Conservation (phyloP, 2,329 filamentous ascomycete species). For the Camillea tinctor region DNA sequence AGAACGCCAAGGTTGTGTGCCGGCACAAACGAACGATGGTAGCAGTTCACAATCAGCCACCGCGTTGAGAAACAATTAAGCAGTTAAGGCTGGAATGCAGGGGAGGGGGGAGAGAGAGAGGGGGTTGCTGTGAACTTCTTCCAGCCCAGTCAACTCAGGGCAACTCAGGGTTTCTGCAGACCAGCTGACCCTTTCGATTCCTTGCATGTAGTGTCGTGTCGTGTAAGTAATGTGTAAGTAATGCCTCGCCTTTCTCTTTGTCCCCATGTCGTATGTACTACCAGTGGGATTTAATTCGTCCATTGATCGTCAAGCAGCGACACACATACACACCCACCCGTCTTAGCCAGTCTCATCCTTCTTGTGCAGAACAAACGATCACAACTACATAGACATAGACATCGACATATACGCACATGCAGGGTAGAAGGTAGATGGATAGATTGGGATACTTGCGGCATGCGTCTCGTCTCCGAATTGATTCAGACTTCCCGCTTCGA, state of each 20-base stretch:
- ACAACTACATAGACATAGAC: neutral
- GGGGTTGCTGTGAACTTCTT: slow-evolving; percentile 13
- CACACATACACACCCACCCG: neutral
- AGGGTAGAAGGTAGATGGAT: neutral
- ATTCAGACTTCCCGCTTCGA: neutral
- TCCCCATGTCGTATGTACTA: neutral
- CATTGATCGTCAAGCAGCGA: neutral
- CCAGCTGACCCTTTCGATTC: slow-evolving; percentile 22
- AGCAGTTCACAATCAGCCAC: slow-evolving; percentile 1
- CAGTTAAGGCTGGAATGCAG: slow-evolving; percentile 28
- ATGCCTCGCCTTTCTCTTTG: neutral
- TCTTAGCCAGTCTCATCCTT: neutral
- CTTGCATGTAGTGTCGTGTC: slow-evolving; percentile 17
- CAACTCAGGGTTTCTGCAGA: slow-evolving; percentile 19
- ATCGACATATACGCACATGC: neutral
- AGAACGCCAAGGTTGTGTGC: slow-evolving; percentile 14
- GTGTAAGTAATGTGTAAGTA: neutral
- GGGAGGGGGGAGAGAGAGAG: too few relatives aligned
- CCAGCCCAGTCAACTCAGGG: slow-evolving; percentile 11
- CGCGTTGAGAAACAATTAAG: slow-evolving; percentile 2
- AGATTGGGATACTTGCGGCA: neutral
- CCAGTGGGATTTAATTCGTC: neutral
- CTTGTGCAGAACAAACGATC: neutral
- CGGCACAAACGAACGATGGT: slow-evolving; percentile 8
- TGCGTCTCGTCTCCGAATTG: neutral